Evolutionary conservation across 352 stramenopile genomes (phyloP), one percentile per base, ranked within the genome.

Genomic region (Globisporangium nodosum): DNA sequence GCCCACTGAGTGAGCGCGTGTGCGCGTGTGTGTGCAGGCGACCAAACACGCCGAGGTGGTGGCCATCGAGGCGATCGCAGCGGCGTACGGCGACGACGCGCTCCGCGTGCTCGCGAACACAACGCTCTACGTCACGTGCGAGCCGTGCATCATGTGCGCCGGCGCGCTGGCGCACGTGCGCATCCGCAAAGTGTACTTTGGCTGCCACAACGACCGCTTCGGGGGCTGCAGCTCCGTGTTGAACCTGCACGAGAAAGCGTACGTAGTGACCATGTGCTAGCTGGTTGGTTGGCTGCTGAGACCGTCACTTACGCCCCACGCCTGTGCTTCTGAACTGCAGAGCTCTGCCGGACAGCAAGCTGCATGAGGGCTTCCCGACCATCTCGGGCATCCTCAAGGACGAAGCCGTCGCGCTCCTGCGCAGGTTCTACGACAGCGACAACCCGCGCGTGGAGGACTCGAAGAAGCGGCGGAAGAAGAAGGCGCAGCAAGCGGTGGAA

Each of bases 111-210:
- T 94, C 33, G 67, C 72, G 2, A 60, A 87, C 31, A 85, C 76
- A 49, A 81, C 70, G 50, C 68, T 94, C 39, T 94, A 92, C 63
- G 92, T 98, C 45, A 98, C 92, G 9, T 96, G 88, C 40, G 92
- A 98, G 71, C 92, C 92, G 5, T 98, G 92, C 66, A 97, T 98
- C 60, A 98, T 98, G 92, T 98, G 92, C 49, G 91, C 92, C 3
- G 76, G 74, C 31, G 92, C 91, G n/a, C 69, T 98, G 18, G 74
- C 78, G 15, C 74, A 88, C 50, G 66, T 97, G 13, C 75, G 62
- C 46, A 88, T 98, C 48, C 60, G 74, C 45, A 63, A 60, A 7
- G 90, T 96, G 49, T 84, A 88, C 40, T 98, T 96, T 75, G 92
- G 92, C 18, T 97, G 88, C 65, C 77, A 89, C 59, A 98, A 98